phyloP scores from a whole-genome alignment of 2,329 filamentous ascomycete species.

The Exophiala oligosperma region DNA sequence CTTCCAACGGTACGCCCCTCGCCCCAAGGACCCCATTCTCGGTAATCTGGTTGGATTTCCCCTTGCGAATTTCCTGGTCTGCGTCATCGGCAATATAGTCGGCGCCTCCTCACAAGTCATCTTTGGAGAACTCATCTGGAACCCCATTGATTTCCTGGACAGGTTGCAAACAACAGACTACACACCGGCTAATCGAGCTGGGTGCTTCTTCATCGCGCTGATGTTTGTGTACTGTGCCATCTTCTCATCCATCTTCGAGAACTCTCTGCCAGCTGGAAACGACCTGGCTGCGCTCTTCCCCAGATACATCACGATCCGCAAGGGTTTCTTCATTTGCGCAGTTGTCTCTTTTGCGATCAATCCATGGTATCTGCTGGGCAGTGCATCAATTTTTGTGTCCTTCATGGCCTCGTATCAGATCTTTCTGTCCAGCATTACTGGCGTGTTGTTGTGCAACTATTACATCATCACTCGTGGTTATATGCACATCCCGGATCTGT shows the following conservation, averaged over 20 bases:
- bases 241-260: slow-evolving; percentile 13
- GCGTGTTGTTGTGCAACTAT: slow-evolving; percentile 46
- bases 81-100: slow-evolving; percentile 79
- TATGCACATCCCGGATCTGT: slow-evolving; percentile 39
- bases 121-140: slow-evolving; percentile 68
- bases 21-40: slow-evolving; percentile 42
- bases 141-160: slow-evolving; percentile 67
- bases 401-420: slow-evolving; percentile 45
- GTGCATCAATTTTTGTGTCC: slow-evolving; percentile 41
- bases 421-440: slow-evolving; percentile 39
- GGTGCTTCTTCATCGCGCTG: slow-evolving; percentile 65
- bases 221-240: slow-evolving; percentile 50
- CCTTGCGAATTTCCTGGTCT: slow-evolving; percentile 71
- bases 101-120: slow-evolving; percentile 67
- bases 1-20: slow-evolving; percentile 45
- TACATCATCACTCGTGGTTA: slow-evolving; percentile 41
- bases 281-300: slow-evolving; percentile 23
- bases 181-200: slow-evolving; percentile 67
- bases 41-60: slow-evolving; percentile 56
- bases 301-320: slow-evolving; percentile 15
- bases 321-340: slow-evolving; percentile 73
- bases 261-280: slow-evolving; percentile 8
- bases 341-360: slow-evolving; percentile 79
- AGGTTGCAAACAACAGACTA: slow-evolving; percentile 60
- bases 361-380: slow-evolving; percentile 68